Conservation (phyloP, 805 yeast species). For the Sugiyamaella smithiae region DNA sequence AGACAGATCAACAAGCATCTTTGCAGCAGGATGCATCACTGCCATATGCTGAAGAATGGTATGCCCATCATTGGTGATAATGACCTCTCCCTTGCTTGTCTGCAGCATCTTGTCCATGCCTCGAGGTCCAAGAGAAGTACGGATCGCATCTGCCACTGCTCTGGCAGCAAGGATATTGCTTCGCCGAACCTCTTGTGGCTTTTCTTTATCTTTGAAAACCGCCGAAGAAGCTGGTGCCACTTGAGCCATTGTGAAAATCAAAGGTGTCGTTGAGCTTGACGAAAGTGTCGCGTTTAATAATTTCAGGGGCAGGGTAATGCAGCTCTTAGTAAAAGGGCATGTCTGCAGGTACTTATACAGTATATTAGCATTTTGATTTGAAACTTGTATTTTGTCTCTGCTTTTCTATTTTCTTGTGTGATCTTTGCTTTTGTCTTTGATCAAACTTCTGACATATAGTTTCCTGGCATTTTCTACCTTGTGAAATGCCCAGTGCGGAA, state of each 20-base stretch:
- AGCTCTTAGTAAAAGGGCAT: no score
- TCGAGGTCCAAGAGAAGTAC: slow-evolving; percentile 95
- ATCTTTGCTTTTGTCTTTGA: no score
- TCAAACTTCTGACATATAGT: no score
- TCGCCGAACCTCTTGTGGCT: slow-evolving; percentile 91
- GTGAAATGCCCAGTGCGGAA: no score
- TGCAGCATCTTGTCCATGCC: slow-evolving; percentile 99
- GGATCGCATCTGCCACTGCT: slow-evolving; percentile 92
- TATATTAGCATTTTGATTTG: no score
- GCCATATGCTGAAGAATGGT: slow-evolving; percentile 97
- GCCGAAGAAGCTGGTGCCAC: not conserved
- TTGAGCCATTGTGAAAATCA: not conserved
- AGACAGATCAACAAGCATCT: slow-evolving; percentile 94
- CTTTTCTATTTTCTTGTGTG: not conserved
- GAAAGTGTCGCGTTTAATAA: not conserved
- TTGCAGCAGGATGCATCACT: slow-evolving; percentile 96
- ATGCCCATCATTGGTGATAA: slow-evolving; percentile 97
- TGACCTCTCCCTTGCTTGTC: slow-evolving; percentile 86
- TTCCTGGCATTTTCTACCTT: no score
- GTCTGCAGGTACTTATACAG: no score
- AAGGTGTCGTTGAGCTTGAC: no score
- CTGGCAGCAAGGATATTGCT: slow-evolving; percentile 88
- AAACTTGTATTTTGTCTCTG: not conserved
- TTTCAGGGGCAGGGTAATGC: not conserved
- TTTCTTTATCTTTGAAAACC: slow-evolving; percentile 80